Conservation (phyloP, 2,329 filamentous ascomycete genomes). For the Colletotrichum paranaense region DNA sequence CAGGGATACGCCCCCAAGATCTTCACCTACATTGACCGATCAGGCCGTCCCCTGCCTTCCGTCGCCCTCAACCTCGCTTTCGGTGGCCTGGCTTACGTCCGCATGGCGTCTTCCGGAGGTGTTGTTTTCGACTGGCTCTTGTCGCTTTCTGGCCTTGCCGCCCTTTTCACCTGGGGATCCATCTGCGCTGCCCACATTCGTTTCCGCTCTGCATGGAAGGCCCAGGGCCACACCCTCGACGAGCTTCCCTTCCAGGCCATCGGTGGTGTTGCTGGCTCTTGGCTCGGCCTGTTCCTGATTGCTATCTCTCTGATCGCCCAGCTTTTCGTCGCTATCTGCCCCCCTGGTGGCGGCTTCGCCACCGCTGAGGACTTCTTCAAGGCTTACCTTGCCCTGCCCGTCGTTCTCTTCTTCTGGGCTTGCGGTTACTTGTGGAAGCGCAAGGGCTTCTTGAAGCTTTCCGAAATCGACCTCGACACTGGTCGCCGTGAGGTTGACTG, state of each 20-base stretch:
- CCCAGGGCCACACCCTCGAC: constrained; percentile 69
- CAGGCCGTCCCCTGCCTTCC: constrained; percentile 61
- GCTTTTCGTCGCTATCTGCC: constrained; percentile 62
- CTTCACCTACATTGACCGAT: constrained; percentile 65
- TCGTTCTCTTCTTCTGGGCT: constrained; percentile 65
- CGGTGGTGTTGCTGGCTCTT: constrained; percentile 72
- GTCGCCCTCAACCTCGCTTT: constrained; percentile 59
- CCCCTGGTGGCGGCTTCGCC: constrained; percentile 45
- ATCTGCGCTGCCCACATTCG: constrained; percentile 75
- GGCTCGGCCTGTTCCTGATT: constrained; percentile 68
- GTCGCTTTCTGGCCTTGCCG: constrained; percentile 70
- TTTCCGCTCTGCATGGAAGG: constrained; percentile 71
- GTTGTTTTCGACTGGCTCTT: constrained; percentile 73
- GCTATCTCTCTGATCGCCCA: constrained; percentile 62
- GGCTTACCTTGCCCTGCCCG: constrained; percentile 62
- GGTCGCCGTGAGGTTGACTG: constrained; percentile 74
- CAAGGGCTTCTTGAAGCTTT: constrained; percentile 65
- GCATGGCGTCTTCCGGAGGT: constrained; percentile 56
- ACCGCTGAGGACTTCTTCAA: constrained; percentile 64
- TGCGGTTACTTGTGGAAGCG: constrained; percentile 74
- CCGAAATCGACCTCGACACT: constrained; percentile 74
- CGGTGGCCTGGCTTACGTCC: constrained; percentile 60
- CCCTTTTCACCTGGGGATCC: constrained; percentile 74
- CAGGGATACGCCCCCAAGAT: constrained; percentile 66
- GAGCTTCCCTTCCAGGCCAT: constrained; percentile 73